Conservation (phyloP, 2,329 filamentous ascomycete species). For the Talaromyces islandicus region DNA sequence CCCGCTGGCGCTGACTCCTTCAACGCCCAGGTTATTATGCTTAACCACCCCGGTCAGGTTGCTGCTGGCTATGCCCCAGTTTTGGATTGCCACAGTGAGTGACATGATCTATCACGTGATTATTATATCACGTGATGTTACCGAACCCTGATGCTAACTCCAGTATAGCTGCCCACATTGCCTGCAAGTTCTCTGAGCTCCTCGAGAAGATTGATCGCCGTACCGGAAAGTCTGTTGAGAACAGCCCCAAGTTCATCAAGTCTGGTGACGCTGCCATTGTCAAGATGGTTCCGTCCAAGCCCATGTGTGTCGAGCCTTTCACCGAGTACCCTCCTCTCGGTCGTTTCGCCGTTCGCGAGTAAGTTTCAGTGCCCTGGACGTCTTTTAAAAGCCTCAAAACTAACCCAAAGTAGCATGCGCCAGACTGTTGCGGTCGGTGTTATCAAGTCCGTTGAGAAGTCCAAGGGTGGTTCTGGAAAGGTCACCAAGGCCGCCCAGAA, state of each 20-base stretch:
- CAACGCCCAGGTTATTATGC: conserved; percentile 99
- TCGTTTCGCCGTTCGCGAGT: conserved; percentile 98
- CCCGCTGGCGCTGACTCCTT: conserved; percentile 83
- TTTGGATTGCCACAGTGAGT: conserved; percentile 46
- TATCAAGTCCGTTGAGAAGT: conserved; percentile 80
- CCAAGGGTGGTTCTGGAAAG: conserved; percentile 54
- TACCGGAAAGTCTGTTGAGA: conserved; percentile 96
- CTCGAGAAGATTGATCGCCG: conserved; percentile 99
- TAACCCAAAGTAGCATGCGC: conserved; percentile 51
- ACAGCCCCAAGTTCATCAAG: conserved; percentile 99
- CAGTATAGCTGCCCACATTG: conserved; percentile 99
- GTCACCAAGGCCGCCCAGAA: conserved; percentile 57
- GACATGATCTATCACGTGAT: too few species aligned
- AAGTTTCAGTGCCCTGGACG: background rate
- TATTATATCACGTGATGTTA: too few species aligned
- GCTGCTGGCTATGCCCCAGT: conserved; percentile 98
- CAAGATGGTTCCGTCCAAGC: conserved; percentile 99
- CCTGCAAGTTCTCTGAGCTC: conserved; percentile 99
- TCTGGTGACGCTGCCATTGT: conserved; percentile 99
- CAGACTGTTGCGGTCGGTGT: conserved; percentile 73
- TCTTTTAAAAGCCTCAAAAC: background rate
- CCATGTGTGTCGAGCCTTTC: conserved; percentile 99
- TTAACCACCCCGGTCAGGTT: conserved; percentile 99
- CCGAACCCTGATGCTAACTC: conserved; percentile 13
- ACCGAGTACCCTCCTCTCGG: conserved; percentile 98